A percentile compares a stretch with the other conserved stretches of the same genome.
Evolutionary conservation across 257 asterid species (phyloP).

Genomic region (Nicotiana knightiana): DNA sequence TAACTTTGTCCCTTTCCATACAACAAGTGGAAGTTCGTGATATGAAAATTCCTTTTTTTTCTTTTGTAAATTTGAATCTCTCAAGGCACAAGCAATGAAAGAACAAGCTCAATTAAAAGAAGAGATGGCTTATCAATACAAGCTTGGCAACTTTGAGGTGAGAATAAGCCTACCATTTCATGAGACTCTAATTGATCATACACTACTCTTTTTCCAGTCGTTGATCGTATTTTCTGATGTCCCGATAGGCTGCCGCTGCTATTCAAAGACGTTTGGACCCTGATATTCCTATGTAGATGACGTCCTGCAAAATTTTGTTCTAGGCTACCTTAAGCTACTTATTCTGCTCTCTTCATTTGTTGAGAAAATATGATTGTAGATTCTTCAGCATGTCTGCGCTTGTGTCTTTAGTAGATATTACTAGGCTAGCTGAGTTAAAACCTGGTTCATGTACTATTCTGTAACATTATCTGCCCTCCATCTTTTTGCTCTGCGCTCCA

Average conservation of each 20-base stretch:
- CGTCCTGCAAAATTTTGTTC: conserved; percentile 1
- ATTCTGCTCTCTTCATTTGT: not conserved
- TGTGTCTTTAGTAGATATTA: not conserved
- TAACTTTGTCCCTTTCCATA: not conserved
- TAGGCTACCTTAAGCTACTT: not conserved
- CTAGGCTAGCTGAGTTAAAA: not conserved
- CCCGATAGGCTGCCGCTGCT: conserved; percentile 90
- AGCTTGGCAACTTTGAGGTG: conserved; percentile 92
- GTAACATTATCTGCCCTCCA: not conserved
- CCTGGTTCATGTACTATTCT: not conserved
- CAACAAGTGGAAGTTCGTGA: not conserved
- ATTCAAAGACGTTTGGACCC: conserved; percentile 95
- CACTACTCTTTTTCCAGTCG: not conserved
- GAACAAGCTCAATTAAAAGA: conserved; percentile 92
- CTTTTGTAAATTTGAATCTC: not conserved
- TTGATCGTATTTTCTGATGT: not conserved
- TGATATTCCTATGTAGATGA: conserved; percentile 55
- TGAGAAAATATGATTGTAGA: not conserved
- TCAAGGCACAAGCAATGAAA: conserved; percentile 98
- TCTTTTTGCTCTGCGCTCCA: not conserved
- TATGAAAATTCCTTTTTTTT: not conserved
- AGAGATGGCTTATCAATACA: conserved; percentile 97
- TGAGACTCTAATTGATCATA: not conserved
- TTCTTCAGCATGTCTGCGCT: not conserved
- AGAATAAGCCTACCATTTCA: not conserved